Conservation (phyloP, 805 yeast species). For the Cyberlindnera galapagoensis region DNA sequence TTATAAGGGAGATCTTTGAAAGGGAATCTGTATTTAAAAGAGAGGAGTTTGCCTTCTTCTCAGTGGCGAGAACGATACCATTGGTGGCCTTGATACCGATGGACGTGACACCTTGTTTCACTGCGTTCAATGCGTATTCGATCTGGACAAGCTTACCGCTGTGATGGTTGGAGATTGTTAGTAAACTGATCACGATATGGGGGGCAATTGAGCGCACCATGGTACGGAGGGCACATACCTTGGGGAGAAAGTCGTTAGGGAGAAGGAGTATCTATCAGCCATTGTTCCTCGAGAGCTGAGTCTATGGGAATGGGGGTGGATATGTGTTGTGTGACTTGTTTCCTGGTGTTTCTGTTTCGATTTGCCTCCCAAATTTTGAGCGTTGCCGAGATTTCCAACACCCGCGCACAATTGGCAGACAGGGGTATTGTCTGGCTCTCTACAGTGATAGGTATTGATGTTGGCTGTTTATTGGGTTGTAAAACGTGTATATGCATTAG, state of each 20-base stretch:
- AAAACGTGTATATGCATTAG: too few species aligned
- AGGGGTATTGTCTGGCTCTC: too few species aligned
- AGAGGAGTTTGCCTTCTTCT: conserved; percentile 78
- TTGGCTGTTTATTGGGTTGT: too few species aligned
- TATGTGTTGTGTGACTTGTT: background rate
- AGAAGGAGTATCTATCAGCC: conserved; percentile 98
- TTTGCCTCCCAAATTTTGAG: too few species aligned
- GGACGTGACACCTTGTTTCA: conserved; percentile 95
- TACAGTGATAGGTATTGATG: too few species aligned
- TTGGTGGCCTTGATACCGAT: conserved; percentile 91
- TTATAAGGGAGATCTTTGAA: conserved; percentile 72
- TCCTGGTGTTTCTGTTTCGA: too few species aligned
- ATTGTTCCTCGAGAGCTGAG: too few species aligned
- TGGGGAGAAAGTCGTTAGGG: conserved; percentile 96
- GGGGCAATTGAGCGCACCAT: background rate
- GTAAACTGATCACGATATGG: conserved; percentile 3
- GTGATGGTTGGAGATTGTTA: conserved; percentile 5
- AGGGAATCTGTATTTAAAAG: conserved; percentile 69
- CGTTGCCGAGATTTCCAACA: too few species aligned
- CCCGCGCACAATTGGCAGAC: too few species aligned
- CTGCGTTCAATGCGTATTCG: conserved; percentile 95
- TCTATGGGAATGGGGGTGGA: background rate
- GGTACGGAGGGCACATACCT: conserved; percentile 37
- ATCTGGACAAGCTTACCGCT: conserved; percentile 97
- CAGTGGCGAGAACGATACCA: conserved; percentile 96